Conservation (phyloP, 129 eudicot species). For the Arctium lappa region DNA sequence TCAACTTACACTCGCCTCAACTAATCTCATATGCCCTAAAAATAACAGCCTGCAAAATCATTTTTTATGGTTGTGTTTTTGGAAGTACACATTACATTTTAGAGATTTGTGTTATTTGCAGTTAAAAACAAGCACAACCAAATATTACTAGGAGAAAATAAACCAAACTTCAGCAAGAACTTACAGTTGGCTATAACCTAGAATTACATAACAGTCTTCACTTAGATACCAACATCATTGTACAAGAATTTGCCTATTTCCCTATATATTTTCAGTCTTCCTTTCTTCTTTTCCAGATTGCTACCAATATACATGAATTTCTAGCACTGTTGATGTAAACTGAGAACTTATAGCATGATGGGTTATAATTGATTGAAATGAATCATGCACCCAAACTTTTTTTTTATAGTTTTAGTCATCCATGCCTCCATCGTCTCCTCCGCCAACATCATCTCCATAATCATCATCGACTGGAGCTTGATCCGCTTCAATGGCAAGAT, state of each 20-base stretch:
- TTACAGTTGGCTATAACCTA: not conserved
- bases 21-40: not conserved
- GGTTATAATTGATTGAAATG: not conserved
- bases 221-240: not conserved
- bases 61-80: not conserved
- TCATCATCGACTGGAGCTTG: slow-evolving; percentile 45
- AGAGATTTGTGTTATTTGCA: not conserved
- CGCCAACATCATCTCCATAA: slow-evolving; percentile 65
- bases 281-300: not conserved
- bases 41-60: not conserved
- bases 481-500: slow-evolving; percentile 28
- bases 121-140: not conserved
- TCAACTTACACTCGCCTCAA: not conserved
- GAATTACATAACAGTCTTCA: not conserved
- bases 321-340: not conserved
- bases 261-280: not conserved
- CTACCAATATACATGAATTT: not conserved
- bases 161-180: not conserved
- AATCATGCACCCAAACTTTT: not conserved
- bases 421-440: slow-evolving; percentile 45
- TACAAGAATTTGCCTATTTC: slow-evolving; percentile 6
- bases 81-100: not conserved
- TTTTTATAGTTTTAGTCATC: slow-evolving; percentile 39
- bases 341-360: not conserved
- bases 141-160: not conserved